Percentiles rank a stretch among this genome's conserved stretches.
phyloP scores from a whole-genome alignment of 108 stramenopile genomes.

The Skeletonema tropicum region DNA sequence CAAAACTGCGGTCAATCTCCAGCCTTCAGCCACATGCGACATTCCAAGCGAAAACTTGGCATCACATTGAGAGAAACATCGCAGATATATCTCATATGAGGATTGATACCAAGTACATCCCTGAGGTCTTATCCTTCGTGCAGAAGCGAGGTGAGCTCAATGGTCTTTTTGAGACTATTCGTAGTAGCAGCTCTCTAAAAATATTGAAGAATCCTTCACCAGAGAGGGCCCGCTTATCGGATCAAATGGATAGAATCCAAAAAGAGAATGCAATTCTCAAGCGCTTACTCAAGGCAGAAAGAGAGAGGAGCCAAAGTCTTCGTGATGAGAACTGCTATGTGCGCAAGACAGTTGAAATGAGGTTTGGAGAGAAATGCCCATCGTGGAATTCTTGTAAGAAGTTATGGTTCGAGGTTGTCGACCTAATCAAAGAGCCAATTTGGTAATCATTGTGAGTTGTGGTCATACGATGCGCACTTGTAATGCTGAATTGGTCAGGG shows the following conservation, averaged over 20 bases:
- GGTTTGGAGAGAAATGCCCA: not conserved
- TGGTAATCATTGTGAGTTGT: not conserved
- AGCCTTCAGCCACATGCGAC: conserved; percentile 17
- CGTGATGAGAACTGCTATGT: conserved; percentile 14
- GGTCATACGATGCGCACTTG: too few species aligned
- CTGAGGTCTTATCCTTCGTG: conserved; percentile 29
- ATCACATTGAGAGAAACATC: conserved; percentile 22
- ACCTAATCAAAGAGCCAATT: not conserved
- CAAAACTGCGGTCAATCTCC: conserved; percentile 19
- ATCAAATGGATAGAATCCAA: conserved; percentile 32
- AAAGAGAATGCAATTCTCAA: conserved; percentile 34
- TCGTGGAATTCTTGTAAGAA: not conserved
- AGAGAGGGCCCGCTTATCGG: conserved; percentile 33
- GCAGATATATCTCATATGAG: conserved; percentile 31
- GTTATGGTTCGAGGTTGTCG: not conserved
- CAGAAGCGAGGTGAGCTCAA: conserved; percentile 25
- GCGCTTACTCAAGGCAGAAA: conserved; percentile 28
- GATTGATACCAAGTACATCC: conserved; percentile 28
- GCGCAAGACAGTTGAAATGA: not conserved
- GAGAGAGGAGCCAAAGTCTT: conserved; percentile 17
- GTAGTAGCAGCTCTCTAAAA: conserved; percentile 19
- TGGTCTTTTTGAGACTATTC: conserved; percentile 18
- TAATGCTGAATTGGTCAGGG: too few species aligned
- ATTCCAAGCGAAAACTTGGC: conserved; percentile 35
- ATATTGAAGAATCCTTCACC: conserved; percentile 28